phyloP scores from a whole-genome alignment of 768 basidiomycete species.

The Tephrocybe sp. region DNA sequence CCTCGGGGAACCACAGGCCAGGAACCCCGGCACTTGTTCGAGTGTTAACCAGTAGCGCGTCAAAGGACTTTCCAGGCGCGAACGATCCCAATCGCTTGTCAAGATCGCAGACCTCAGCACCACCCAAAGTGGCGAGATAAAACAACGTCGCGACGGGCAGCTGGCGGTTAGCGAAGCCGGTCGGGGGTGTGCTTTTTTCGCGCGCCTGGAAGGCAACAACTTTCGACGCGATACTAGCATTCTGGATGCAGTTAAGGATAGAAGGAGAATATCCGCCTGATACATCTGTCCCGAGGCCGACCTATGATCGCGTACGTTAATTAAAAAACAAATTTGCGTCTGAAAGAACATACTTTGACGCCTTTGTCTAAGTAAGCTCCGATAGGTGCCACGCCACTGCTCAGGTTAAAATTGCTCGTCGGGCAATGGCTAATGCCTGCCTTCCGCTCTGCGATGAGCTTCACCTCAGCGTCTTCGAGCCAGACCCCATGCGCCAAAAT shows the following conservation, averaged over 20 bases:
- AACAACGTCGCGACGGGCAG: slow-evolving; percentile 75
- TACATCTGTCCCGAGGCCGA: slow-evolving; percentile 93
- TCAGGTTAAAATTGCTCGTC: slow-evolving; percentile 88
- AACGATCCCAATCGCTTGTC: slow-evolving; percentile 75
- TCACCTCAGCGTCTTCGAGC: slow-evolving; percentile 70
- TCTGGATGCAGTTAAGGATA: slow-evolving; percentile 72
- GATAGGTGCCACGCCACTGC: slow-evolving; percentile 81
- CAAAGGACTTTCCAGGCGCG: slow-evolving; percentile 80
- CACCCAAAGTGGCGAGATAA: slow-evolving; percentile 90
- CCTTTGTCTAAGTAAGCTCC: slow-evolving; percentile 79
- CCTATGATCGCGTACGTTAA: slow-evolving; percentile 42
- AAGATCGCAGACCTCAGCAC: slow-evolving; percentile 80
- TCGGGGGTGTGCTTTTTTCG: not conserved
- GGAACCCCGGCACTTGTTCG: slow-evolving; percentile 53
- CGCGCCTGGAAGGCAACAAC: slow-evolving; percentile 52
- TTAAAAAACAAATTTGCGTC: not conserved
- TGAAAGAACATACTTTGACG: slow-evolving; percentile 63
- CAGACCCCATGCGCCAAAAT: slow-evolving; percentile 88
- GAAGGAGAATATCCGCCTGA: slow-evolving; percentile 87
- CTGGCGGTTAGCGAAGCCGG: slow-evolving; percentile 53
- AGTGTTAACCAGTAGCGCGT: slow-evolving; percentile 77
- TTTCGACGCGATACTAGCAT: slow-evolving; percentile 82
- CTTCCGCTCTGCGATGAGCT: slow-evolving; percentile 59
- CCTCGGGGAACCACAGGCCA: slow-evolving; percentile 52
- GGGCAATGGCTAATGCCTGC: slow-evolving; percentile 93